Conservation (phyloP, 192 early-diverging fungal genomes). For the Coemansia sp. region DNA sequence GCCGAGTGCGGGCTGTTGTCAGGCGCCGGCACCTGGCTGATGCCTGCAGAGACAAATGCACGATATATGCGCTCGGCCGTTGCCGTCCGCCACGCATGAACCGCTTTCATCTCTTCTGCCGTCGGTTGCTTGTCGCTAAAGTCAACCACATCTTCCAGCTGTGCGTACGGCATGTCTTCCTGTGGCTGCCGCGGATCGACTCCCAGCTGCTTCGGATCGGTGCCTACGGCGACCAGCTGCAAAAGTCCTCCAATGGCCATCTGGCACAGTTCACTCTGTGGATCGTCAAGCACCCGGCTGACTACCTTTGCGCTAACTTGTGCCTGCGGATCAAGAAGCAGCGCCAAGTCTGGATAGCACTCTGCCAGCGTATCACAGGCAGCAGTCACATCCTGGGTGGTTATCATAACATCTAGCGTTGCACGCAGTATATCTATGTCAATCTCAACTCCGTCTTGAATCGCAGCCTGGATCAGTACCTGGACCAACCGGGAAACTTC, state of each 20-base stretch:
- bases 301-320: background rate
- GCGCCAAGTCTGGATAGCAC: constrained; percentile 21
- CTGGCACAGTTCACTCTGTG: background rate
- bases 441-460: constrained; percentile 12
- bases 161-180: constrained; percentile 16
- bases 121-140: background rate
- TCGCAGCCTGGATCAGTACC: constrained; percentile 24
- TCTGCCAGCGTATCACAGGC: constrained; percentile 34
- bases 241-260: constrained; percentile 16
- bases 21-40: constrained; percentile 34
- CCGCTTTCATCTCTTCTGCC: background rate
- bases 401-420: constrained; percentile 17
- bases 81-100: constrained; percentile 25
- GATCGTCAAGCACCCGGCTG: constrained; percentile 4
- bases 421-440: constrained; percentile 4
- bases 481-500: constrained; percentile 19
- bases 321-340: constrained; percentile 21
- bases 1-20: constrained; percentile 19
- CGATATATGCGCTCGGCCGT: constrained; percentile 44
- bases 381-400: constrained; percentile 19
- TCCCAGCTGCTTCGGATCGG: constrained; percentile 14
- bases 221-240: constrained; percentile 20
- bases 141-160: constrained; percentile 20
- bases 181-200: background rate
- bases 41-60: constrained; percentile 30